phyloP scores from a whole-genome alignment of 257 asterid genomes.

The Jacaranda mimosifolia region DNA sequence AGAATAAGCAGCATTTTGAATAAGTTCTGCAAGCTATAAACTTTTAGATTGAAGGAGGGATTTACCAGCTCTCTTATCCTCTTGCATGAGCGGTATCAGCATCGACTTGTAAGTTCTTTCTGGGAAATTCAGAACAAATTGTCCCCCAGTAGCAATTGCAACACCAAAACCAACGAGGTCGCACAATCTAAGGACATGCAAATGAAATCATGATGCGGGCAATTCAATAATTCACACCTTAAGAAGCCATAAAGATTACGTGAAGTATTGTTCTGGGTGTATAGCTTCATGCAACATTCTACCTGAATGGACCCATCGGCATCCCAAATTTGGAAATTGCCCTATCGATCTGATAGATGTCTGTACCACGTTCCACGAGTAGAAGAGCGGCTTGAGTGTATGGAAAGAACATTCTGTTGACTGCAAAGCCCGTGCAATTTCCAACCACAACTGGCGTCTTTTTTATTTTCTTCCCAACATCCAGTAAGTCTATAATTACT shows the following conservation, averaged over 20 bases:
- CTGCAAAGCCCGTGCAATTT: conserved; percentile 98
- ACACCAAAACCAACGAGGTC: conserved; percentile 96
- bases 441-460: conserved; percentile 97
- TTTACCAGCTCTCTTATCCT: conserved; percentile 88
- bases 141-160: conserved; percentile 86
- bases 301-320: conserved; percentile 99
- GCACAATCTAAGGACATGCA: conserved; percentile 58
- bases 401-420: conserved; percentile 94
- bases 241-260: not conserved
- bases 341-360: conserved; percentile 75
- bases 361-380: conserved; percentile 90
- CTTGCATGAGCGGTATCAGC: conserved; percentile 91
- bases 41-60: not conserved
- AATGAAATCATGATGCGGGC: conserved; percentile 18
- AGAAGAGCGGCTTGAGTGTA: conserved; percentile 88
- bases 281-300: not conserved
- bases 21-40: not conserved
- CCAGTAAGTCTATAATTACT: conserved; percentile 79
- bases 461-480: conserved; percentile 89
- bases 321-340: conserved; percentile 88
- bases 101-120: conserved; percentile 87
- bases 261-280: not conserved
- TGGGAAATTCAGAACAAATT: conserved; percentile 75
- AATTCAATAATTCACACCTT: not conserved
- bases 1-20: conserved; percentile 16